Evolutionary conservation across 1,139 yeast genomes (phyloP).

Genomic region (Candida pseudocylindracea): DNA sequence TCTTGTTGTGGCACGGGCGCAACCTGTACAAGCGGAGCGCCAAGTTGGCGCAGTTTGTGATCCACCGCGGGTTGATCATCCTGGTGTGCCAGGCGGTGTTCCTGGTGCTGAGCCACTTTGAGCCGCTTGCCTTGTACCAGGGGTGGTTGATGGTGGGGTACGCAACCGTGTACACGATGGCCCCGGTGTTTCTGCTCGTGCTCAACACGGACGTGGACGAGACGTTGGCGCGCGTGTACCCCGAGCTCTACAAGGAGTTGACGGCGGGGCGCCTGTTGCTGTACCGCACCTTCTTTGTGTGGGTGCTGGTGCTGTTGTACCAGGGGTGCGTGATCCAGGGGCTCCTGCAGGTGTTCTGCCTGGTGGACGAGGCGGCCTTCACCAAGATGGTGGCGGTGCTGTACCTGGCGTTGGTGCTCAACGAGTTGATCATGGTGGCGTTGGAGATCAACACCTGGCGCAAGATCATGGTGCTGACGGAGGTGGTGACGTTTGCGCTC

Average conservation of each 20-base stretch:
- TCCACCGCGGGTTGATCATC: slow-evolving; percentile 85
- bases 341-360: slow-evolving; percentile 52
- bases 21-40: slow-evolving; percentile 93
- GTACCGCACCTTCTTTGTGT: slow-evolving; percentile 69
- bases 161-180: slow-evolving; percentile 94
- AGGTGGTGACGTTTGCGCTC: slow-evolving; percentile 42
- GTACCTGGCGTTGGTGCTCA: slow-evolving; percentile 58
- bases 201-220: slow-evolving; percentile 85
- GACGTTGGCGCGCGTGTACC: slow-evolving; percentile 71
- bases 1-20: slow-evolving; percentile 93
- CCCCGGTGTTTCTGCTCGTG: slow-evolving; percentile 88
- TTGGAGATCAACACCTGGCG: slow-evolving; percentile 85
- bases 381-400: slow-evolving; percentile 67
- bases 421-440: slow-evolving; percentile 87
- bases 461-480: slow-evolving; percentile 50
- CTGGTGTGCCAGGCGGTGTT: slow-evolving; percentile 94
- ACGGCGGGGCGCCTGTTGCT: slow-evolving; percentile 76
- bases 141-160: slow-evolving; percentile 99
- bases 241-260: slow-evolving; percentile 84
- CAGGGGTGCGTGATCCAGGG: slow-evolving; percentile 78
- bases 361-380: slow-evolving; percentile 32
- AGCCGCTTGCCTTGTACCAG: slow-evolving; percentile 82
- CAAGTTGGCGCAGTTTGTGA: slow-evolving; percentile 83
- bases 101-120: slow-evolving; percentile 68
- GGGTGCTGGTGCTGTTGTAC: slow-evolving; percentile 74